phyloP scores from a whole-genome alignment of 139 green algal genomes.

The Micromonas pusilla region DNA sequence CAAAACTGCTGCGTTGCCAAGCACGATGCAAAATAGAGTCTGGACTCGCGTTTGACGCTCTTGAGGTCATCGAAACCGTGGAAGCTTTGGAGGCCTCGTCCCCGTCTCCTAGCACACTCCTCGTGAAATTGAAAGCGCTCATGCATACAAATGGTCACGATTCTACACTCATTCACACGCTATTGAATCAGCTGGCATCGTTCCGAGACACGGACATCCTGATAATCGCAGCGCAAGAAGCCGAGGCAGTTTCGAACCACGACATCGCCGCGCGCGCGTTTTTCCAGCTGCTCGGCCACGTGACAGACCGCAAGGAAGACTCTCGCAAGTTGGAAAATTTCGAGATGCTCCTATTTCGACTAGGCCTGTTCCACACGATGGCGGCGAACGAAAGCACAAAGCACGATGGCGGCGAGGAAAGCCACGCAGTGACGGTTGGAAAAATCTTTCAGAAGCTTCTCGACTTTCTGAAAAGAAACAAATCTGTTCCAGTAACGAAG shows the following conservation, averaged over 20 bases:
- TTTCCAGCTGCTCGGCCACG: background rate
- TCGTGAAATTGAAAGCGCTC: background rate
- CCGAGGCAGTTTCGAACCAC: background rate
- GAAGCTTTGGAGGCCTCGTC: background rate
- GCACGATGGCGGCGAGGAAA: background rate
- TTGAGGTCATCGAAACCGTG: background rate
- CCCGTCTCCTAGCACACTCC: background rate
- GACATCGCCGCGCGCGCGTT: background rate
- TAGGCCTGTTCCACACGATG: background rate
- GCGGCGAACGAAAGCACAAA: background rate
- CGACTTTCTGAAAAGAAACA: background rate
- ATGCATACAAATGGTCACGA: background rate
- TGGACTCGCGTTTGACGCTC: background rate
- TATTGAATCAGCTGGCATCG: background rate
- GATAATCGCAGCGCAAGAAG: background rate
- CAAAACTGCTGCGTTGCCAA: background rate
- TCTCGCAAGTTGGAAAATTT: background rate
- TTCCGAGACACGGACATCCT: background rate
- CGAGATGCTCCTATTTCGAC: background rate
- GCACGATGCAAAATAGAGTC: background rate
- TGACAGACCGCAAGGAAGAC: background rate
- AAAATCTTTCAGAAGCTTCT: background rate
- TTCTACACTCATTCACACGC: background rate
- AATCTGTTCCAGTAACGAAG: background rate
- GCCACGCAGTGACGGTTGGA: background rate